Evolutionary conservation across 768 basidiomycete genomes (phyloP).

Genomic region (Boletus rubescentipes): DNA sequence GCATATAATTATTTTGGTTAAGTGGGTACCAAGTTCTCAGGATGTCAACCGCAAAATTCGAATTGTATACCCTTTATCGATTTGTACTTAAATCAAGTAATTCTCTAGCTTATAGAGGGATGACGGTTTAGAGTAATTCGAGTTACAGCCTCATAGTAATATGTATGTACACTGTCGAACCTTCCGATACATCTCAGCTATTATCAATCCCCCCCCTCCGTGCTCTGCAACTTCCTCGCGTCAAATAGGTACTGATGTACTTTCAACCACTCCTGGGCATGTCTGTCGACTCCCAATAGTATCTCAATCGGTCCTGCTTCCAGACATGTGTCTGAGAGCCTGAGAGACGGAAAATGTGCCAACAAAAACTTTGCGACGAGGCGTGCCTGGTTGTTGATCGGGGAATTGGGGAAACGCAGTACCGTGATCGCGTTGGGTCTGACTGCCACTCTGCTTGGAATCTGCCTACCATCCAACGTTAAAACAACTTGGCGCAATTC

Average conservation of each 20-base stretch:
- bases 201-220: too few species aligned
- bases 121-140: too few species aligned
- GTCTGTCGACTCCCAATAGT: too few species aligned
- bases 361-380: background rate
- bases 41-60: background rate
- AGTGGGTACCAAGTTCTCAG: background rate
- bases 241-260: too few species aligned
- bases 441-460: background rate
- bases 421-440: background rate
- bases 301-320: too few species aligned
- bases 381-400: background rate
- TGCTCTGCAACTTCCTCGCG: too few species aligned
- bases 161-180: too few species aligned
- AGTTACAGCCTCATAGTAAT: too few species aligned
- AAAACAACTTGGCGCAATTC: background rate
- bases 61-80: background rate
- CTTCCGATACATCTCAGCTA: too few species aligned
- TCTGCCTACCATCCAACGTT: background rate
- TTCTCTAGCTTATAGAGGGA: too few species aligned
- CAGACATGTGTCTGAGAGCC: too few species aligned
- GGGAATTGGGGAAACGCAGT: background rate
- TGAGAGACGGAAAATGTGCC: too few species aligned
- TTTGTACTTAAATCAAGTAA: conserved; percentile 11
- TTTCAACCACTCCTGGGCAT: background rate
- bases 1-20: conserved; percentile 51